Conservation (phyloP, 2,329 filamentous ascomycete genomes). For the Monosporascus sp. region DNA sequence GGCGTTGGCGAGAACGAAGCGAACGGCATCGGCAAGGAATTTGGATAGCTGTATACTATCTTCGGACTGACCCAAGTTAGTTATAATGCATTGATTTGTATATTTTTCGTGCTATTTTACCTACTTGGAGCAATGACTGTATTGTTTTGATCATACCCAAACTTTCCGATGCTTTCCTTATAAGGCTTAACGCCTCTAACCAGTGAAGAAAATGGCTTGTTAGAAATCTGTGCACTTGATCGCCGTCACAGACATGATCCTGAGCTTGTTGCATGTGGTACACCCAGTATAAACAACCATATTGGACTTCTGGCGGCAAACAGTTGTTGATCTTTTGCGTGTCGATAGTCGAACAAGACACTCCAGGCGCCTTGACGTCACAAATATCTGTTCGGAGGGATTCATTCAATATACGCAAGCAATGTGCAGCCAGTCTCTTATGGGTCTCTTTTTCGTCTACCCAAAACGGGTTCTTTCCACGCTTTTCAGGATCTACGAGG, state of each 20-base stretch:
- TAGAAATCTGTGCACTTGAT: constrained; percentile 22
- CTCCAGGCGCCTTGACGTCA: neutral
- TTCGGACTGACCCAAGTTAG: constrained; percentile 1
- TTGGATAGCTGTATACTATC: neutral
- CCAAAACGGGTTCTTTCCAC: constrained; percentile 23
- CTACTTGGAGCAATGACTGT: constrained; percentile 8
- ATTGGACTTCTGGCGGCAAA: constrained; percentile 12
- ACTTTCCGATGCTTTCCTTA: constrained; percentile 15
- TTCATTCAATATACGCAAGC: constrained; percentile 28
- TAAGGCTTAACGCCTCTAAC: constrained; percentile 27
- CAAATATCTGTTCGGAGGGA: constrained; percentile 32
- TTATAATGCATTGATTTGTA: neutral
- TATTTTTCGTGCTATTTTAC: neutral
- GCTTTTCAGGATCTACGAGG: constrained; percentile 24
- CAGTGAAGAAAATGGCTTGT: constrained; percentile 27
- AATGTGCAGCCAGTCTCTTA: constrained; percentile 24
- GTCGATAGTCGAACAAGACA: neutral
- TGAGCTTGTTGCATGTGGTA: constrained; percentile 18
- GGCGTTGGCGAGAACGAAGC: constrained; percentile 18
- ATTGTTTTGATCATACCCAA: constrained; percentile 7
- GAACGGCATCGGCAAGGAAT: constrained; percentile 20
- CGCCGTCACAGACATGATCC: constrained; percentile 17
- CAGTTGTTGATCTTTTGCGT: neutral
- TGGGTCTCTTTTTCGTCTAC: constrained; percentile 29
- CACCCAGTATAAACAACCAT: constrained; percentile 27